These are phyloP conservation scores for Globisporangium canariense DNA, from an alignment of 352 stramenopile genomes.

Conservation along the genomic window DNA sequence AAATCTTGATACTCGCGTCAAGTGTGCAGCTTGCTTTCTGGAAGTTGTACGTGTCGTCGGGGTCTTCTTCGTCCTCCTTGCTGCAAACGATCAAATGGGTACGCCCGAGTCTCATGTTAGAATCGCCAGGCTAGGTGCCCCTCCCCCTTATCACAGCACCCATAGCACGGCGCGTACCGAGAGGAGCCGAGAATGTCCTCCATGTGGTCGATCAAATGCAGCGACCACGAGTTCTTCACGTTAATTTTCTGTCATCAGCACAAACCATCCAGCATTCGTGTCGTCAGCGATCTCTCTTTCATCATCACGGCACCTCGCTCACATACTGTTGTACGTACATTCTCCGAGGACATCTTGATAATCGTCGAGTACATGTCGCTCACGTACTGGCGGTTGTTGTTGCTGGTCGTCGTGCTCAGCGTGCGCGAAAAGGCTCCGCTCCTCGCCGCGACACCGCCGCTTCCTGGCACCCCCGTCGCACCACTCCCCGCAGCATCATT, in stretches of 20 bases:
- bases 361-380: slow-evolving; percentile 91
- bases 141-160: neutral
- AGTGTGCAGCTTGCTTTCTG: slow-evolving; percentile 97
- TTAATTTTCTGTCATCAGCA: slow-evolving; percentile 92
- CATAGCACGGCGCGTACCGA: slow-evolving; percentile 29
- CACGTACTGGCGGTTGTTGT: slow-evolving; percentile 73
- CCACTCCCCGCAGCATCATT: slow-evolving; percentile 3
- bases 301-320: neutral
- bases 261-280: neutral
- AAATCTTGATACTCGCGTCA: slow-evolving; percentile 99
- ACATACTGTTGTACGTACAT: slow-evolving; percentile 37
- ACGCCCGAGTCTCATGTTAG: slow-evolving; percentile 2
- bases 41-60: slow-evolving; percentile 91
- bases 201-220: slow-evolving; percentile 98
- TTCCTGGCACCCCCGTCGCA: slow-evolving; percentile 1
- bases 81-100: neutral
- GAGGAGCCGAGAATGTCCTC: slow-evolving; percentile 88
- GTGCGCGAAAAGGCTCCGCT: slow-evolving; percentile 13
- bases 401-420: slow-evolving; percentile 6
- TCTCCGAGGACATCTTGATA: slow-evolving; percentile 91
- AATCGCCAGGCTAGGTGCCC: neutral
- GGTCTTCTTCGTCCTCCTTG: slow-evolving; percentile 31
- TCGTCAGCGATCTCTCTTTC: neutral
- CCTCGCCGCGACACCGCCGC: neutral
- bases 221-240: slow-evolving; percentile 95